phyloP scores from a whole-genome alignment of 2,329 filamentous ascomycete species.

The Cladobotryum mycophilum region DNA sequence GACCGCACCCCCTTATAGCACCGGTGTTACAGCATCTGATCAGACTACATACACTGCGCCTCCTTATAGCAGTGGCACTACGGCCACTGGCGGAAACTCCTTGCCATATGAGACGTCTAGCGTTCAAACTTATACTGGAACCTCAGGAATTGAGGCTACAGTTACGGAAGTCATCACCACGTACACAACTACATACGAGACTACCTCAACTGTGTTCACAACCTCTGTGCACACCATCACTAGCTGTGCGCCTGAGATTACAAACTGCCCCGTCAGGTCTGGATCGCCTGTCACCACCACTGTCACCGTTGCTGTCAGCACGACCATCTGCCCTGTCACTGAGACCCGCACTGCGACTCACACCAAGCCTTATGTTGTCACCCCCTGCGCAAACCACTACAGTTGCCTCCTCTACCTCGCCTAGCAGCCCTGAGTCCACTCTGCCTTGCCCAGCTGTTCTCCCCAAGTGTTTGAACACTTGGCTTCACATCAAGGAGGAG shows the following conservation, averaged over 20 bases:
- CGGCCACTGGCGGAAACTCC: no score
- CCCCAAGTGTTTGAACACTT: slow-evolving; percentile 87
- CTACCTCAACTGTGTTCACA: slow-evolving; percentile 45
- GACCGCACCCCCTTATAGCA: no score
- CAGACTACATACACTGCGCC: no score
- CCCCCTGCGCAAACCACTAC: slow-evolving; percentile 10
- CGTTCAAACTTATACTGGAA: neutral
- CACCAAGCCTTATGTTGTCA: slow-evolving; percentile 12
- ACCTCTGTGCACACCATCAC: slow-evolving; percentile 45
- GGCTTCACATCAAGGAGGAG: slow-evolving; percentile 59
- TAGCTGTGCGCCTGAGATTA: slow-evolving; percentile 39
- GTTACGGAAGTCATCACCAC: slow-evolving; percentile 7
- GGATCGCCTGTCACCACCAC: slow-evolving; percentile 43
- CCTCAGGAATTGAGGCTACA: no score
- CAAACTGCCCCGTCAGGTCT: slow-evolving; percentile 45
- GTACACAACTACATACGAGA: slow-evolving; percentile 34
- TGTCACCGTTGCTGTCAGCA: slow-evolving; percentile 50
- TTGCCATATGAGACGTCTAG: neutral
- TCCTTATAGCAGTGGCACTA: no score
- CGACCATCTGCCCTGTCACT: slow-evolving; percentile 57
- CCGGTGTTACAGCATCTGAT: no score
- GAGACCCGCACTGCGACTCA: slow-evolving; percentile 35
- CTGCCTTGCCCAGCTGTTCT: slow-evolving; percentile 63
- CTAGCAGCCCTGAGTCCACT: slow-evolving; percentile 29
- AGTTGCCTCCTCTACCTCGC: slow-evolving; percentile 19